A percentile compares a stretch with the other conserved stretches of the same genome.
Evolutionary conservation across 75 land plant species (phyloP).

Genomic region (Cryptomeria japonica): DNA sequence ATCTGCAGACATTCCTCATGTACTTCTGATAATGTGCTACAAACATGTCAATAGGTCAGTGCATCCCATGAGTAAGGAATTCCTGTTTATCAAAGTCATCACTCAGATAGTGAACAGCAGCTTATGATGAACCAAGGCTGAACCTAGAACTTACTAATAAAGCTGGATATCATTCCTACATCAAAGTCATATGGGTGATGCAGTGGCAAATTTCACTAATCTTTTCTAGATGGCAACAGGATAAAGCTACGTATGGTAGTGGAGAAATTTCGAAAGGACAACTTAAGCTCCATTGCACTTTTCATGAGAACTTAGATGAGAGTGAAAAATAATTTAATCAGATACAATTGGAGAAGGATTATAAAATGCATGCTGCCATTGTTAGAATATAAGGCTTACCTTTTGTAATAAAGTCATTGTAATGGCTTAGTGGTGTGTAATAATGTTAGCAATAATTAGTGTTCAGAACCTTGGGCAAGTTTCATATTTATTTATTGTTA

Average conservation of each 20-base stretch:
- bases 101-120: constrained; percentile 13
- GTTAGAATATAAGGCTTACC: too few relatives aligned
- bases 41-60: constrained; percentile 29
- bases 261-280: not conserved
- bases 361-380: not conserved
- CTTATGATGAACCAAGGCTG: too few relatives aligned
- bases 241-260: constrained; percentile 8
- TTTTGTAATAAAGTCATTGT: too few relatives aligned
- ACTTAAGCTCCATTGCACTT: not conserved
- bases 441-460: too few relatives aligned
- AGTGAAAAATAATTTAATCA: not conserved
- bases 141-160: constrained; percentile 20
- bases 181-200: constrained; percentile 21
- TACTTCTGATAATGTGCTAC: constrained; percentile 41
- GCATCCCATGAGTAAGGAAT: constrained; percentile 24
- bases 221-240: not conserved
- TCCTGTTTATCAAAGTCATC: constrained; percentile 17
- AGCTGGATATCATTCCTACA: constrained; percentile 21
- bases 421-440: too few relatives aligned
- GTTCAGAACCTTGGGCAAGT: too few relatives aligned
- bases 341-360: not conserved
- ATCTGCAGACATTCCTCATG: constrained; percentile 38
- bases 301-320: constrained; percentile 3
- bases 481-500: too few relatives aligned
- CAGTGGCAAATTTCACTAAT: constrained; percentile 15